Evolutionary conservation across 2,329 filamentous ascomycete species (phyloP), one percentile per base, ranked within the genome.

Genomic region (Colletotrichum cereale): DNA sequence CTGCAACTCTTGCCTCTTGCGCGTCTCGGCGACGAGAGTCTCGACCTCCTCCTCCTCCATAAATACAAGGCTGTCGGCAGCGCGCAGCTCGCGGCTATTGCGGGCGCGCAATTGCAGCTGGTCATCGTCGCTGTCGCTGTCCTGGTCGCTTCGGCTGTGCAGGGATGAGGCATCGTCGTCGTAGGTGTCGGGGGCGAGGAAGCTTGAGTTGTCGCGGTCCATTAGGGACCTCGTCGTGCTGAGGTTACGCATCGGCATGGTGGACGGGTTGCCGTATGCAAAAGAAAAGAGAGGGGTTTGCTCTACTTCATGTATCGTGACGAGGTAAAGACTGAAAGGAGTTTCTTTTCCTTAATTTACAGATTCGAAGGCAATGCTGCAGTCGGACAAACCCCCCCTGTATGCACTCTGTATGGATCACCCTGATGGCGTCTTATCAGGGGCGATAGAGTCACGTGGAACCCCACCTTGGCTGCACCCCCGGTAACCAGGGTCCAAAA

Each of bases 51-150:
- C 93, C 79, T 95, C 92, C 75, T 95, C 92, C 75, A 93, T 86
- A 75, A 96, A 82, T 0, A 96, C 90, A 52, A 89, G 86, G 53
- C 90, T 86, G 78, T 95, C 92, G 80, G 92, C 90, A 44, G 89
- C 88, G 47, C 90, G 88, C 67, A 94, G 85, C 79, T 95, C 92
- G 66, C 88, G 84, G 77, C 91, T 93, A 74, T 90, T 93, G 58
- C 92, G 88, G 42, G 90, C 90, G 11, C 87, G 88, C 70, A 87
- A 84, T 73, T 92, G 83, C 64, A 93, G 85, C 76, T 93, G 86
- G 79, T 94, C 91, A 79, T 94, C 92, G 75, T 94, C 92, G 81
- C 90, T 93, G 78, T 94, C 92, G 68, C 90, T 92, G 78, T 94
- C 92, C 79, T 93, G 91, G 77, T 93, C 91, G 82, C 88, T 90